These are phyloP conservation scores for Trichoderma atroviride DNA, from an alignment of 2,329 filamentous ascomycete genomes.

Conservation along the genomic window DNA sequence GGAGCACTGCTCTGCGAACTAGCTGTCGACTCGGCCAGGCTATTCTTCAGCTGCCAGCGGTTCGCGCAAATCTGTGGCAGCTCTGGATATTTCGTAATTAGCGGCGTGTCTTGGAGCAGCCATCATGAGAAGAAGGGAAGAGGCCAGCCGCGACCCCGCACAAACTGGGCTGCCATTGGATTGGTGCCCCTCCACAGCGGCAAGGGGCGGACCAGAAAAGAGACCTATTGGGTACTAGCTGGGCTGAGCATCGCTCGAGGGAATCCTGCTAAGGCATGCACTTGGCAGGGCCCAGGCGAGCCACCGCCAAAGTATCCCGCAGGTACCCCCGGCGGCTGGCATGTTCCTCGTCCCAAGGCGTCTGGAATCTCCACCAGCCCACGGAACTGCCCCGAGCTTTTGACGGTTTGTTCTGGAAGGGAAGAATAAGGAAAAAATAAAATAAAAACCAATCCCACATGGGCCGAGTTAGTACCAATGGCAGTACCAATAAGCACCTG, in stretches of 20 bases:
- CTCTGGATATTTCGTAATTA: not conserved
- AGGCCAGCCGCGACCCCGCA: conserved; percentile 11
- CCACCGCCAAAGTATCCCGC: conserved; percentile 1
- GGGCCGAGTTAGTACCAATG: too few species aligned
- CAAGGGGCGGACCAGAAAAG: conserved; percentile 11
- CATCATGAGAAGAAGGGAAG: not conserved
- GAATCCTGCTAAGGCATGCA: not conserved
- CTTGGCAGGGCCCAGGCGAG: not conserved
- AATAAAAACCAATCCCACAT: too few species aligned
- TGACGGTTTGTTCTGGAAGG: not conserved
- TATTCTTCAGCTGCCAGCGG: not conserved
- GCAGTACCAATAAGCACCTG: too few species aligned
- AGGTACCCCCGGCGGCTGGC: not conserved
- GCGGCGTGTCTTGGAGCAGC: not conserved
- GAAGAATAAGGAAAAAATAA: not conserved
- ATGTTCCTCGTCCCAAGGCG: not conserved
- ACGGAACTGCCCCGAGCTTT: not conserved
- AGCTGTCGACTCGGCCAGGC: not conserved
- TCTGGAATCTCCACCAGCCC: conserved; percentile 4
- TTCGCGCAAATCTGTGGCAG: not conserved
- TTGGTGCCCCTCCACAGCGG: conserved; percentile 16
- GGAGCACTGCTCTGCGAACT: not conserved
- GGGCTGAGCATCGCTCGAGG: not conserved
- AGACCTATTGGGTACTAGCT: conserved; percentile 4
- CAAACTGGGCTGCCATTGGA: conserved; percentile 2